Evolutionary conservation across 495 filamentous ascomycete genomes (phyloP).

Genomic region (Penicillium pancosmium): DNA sequence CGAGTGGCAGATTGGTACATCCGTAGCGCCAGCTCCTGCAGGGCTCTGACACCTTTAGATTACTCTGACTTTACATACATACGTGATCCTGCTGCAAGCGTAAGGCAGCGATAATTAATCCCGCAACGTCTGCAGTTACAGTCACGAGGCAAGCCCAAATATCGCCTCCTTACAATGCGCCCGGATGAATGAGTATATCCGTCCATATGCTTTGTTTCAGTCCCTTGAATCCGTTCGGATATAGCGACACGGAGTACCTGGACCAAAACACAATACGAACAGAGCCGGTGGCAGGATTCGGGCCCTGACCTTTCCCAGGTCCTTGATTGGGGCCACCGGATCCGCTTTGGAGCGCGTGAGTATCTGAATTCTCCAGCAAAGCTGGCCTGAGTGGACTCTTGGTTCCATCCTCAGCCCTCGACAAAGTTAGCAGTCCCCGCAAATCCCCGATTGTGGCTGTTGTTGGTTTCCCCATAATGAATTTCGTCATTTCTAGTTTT

Average conservation of each 20-base stretch:
- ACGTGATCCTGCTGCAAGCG: neutral
- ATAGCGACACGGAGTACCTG: neutral
- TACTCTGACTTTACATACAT: neutral
- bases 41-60: neutral
- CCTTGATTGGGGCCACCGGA: conserved; percentile 21
- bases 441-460: conserved; percentile 1
- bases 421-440: conserved; percentile 6
- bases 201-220: too few relatives aligned
- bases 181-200: too few relatives aligned
- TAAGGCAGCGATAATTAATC: neutral
- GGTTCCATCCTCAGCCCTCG: conserved; percentile 6
- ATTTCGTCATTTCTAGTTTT: neutral
- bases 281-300: conserved; percentile 1
- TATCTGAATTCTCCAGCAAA: neutral
- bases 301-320: conserved; percentile 20
- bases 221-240: too few relatives aligned
- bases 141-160: neutral
- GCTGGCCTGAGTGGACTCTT: conserved; percentile 3
- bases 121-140: neutral
- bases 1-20: conserved; percentile 1
- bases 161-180: too few relatives aligned
- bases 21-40: neutral
- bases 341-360: conserved; percentile 5
- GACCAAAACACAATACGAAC: neutral
- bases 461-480: neutral